phyloP scores from a whole-genome alignment of 306 rosid species.

The Malus sylvestris region DNA sequence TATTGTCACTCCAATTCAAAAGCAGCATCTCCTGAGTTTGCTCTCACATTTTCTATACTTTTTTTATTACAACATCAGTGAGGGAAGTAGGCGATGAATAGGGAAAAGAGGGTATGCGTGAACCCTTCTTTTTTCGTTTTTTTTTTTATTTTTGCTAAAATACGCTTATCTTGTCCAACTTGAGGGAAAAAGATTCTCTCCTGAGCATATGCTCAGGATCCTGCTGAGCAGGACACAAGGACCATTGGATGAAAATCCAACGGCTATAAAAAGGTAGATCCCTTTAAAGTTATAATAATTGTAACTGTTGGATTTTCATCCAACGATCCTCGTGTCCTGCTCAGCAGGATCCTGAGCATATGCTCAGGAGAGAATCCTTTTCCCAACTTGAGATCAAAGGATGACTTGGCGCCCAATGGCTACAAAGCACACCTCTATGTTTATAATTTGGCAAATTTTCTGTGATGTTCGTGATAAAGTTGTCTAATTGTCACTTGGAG shows the following conservation, averaged over 20 bases:
- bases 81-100: conserved; percentile 19
- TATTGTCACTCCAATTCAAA: not conserved
- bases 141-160: not conserved
- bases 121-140: not conserved
- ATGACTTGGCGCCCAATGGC: not conserved
- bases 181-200: not conserved
- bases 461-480: not conserved
- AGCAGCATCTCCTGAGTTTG: not conserved
- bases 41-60: not conserved
- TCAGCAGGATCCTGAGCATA: too few species aligned
- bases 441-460: not conserved
- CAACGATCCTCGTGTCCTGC: too few species aligned
- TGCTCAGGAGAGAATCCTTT: too few species aligned
- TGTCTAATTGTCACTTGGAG: not conserved
- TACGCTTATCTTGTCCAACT: not conserved
- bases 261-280: too few species aligned
- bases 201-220: too few species aligned
- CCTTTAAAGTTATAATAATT: too few species aligned
- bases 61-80: not conserved
- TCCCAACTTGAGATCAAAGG: not conserved
- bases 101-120: conserved; percentile 26
- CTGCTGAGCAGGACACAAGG: too few species aligned
- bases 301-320: too few species aligned
- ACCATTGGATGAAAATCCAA: too few species aligned
- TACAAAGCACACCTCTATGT: not conserved